A percentile compares a stretch with the other conserved stretches of the same genome.
Conservation (phyloP, 352 stramenopile genomes). For the Globisporangium lucens region DNA sequence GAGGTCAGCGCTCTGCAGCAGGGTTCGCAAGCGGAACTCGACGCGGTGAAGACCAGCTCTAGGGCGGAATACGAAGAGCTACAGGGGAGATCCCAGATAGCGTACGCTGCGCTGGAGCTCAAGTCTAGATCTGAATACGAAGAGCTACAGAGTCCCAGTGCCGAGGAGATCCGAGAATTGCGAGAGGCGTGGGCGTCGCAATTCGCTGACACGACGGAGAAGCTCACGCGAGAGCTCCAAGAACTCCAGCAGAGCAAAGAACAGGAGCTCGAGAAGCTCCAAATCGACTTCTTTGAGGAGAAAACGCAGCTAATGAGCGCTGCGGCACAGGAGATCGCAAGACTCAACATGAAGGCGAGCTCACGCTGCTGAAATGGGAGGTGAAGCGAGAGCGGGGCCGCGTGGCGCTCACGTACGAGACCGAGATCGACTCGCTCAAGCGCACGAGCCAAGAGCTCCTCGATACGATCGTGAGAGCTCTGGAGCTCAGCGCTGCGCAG, state of each 20-base stretch:
- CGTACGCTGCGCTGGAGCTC: slow-evolving; percentile 22
- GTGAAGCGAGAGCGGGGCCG: slow-evolving; percentile 21
- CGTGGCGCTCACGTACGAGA: slow-evolving; percentile 40
- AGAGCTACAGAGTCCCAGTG: slow-evolving; percentile 23
- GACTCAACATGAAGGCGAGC: slow-evolving; percentile 23
- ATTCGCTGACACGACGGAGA: slow-evolving; percentile 23
- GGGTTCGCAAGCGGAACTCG: slow-evolving; percentile 24
- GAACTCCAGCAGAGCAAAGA: slow-evolving; percentile 25
- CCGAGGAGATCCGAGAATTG: slow-evolving; percentile 24
- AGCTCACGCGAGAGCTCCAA: slow-evolving; percentile 26
- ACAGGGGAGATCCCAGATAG: slow-evolving; percentile 18
- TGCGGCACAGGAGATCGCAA: slow-evolving; percentile 21
- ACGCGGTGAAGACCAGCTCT: slow-evolving; percentile 19
- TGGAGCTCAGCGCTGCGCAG: slow-evolving; percentile 31
- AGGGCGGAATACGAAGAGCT: slow-evolving; percentile 24
- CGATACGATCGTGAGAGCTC: slow-evolving; percentile 12
- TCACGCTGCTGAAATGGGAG: slow-evolving; percentile 12
- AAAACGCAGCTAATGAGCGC: slow-evolving; percentile 21
- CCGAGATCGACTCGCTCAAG: slow-evolving; percentile 40
- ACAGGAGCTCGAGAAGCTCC: slow-evolving; percentile 22
- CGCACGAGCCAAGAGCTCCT: slow-evolving; percentile 6
- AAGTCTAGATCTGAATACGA: slow-evolving; percentile 24
- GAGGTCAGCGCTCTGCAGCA: slow-evolving; percentile 21
- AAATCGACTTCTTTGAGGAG: slow-evolving; percentile 20
- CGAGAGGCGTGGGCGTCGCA: slow-evolving; percentile 21